Percentiles rank a stretch among this genome's conserved stretches.
phyloP scores from a whole-genome alignment of 306 rosid species.

The Malus domestica region ASM211411v1 NC_041802.1:11004001-11004500 shows the following conservation, averaged over 20 bases:
- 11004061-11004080: neutral
- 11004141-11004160: slow-evolving; percentile 80
- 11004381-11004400: neutral
- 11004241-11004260: slow-evolving; percentile 86
- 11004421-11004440: too few relatives aligned
- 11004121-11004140: neutral
- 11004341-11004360: neutral
- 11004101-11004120: slow-evolving; percentile 7
- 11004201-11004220: slow-evolving; percentile 68
- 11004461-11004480: too few relatives aligned
- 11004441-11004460: too few relatives aligned
- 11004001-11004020: neutral
- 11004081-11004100: neutral
- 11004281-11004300: slow-evolving; percentile 97
- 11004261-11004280: slow-evolving; percentile 83
- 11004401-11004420: neutral
- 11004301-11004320: slow-evolving; percentile 33
- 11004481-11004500: too few relatives aligned
- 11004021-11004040: neutral
- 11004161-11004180: slow-evolving; percentile 69
- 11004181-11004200: slow-evolving; percentile 70
- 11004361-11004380: neutral
- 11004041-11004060: neutral
- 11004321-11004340: slow-evolving; percentile 12
- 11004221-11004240: slow-evolving; percentile 74